Base-by-base conservation (phyloP, 257 asterid species). In the Osmanthus fragrans region DNA sequence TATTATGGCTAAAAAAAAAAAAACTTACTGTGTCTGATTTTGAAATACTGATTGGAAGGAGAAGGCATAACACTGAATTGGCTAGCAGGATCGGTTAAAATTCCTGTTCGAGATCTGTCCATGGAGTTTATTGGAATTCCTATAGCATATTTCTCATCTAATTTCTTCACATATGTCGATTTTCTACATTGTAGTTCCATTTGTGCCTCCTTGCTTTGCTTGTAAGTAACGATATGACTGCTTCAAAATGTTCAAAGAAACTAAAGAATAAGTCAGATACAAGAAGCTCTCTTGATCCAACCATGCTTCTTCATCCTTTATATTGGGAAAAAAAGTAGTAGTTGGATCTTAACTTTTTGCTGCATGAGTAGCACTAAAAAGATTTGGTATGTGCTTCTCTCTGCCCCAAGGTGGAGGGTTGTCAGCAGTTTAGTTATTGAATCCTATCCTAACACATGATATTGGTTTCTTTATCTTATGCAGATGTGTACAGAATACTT, bases 81-180 rank as follows among this genome's bases (percentile, higher is more conserved):
- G 0, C 77, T 49, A 51, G 84, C 84, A 19, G 78, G 58, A 74
- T 77, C 82, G 34, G 85, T 77, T 70, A 79, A 83, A 71, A 73
- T 29, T 58, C 51, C 25, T 34, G 60, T 72, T n/a, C 51, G 67
- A 11, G 78, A 37, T 65, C 76, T 72, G 54, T 74, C 84, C 21
- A 54, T 33, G 42, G 87, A 83, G 73, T 60, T 81, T 64, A 87
- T 71, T n/a, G 85, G 86, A 51, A 85, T 74, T 69, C 86, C 84
- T 75, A 79, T 54, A n/a, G 76, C 81, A 47, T 77, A 86, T 70
- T 76, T 80, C 8, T 42, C 42, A 21, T 76, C 65, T 85, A 81
- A 16, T 32, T 73, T 81, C 77, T 64, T 76, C 47, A 70, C 76
- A 75, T 72, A 23, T 29, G 65, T 80, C 32, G 85, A 51, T 74